Evolutionary conservation across 176 grass and related monocot genomes (phyloP), one percentile per base, ranked within the genome.

Genomic region (Thalia dealbata): DNA sequence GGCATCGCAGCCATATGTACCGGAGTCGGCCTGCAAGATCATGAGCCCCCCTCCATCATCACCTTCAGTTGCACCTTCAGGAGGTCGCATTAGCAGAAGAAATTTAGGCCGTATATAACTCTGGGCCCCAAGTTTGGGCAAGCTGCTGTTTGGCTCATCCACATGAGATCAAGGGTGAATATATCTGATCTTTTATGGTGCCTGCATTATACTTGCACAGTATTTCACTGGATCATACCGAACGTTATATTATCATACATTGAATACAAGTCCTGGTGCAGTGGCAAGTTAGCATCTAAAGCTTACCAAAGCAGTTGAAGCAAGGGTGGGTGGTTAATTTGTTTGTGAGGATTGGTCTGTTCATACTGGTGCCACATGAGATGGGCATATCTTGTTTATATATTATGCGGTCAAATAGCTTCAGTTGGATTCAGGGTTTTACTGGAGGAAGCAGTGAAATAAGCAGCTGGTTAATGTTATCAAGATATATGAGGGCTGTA

Each of bases 1-100:
- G 0, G 84, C 90, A 46, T 88, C 83, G 66, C 90, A 99, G 56
- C 77, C 52, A 6, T 99, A 93, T 16, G 50, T 55, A 65, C 38
- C 73, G 19, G 78, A 84, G 29, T 69, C 68, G 0, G 64, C 16
- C 2, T 13, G 55, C 2, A 51, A 64, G 3, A 68, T 50, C 15
- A 10, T 74, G 70, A 78, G 77, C 51, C 88, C 85, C 76, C 87
- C 81, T 1, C 44, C n/a, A 27, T 48, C 67, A 8, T 76, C 74
- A 0, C 67, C 87, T 2, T 93, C 95, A 14, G 82, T 73, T 41
- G 88, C 85, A 0, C 90, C 87, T 6, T 88, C 90, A 16, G 84
- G 87, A 74, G 84, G 76, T 69, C 72, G 83, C 67, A 85, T 63
- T 1, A 45, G 54, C 2, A 92, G 81, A 76, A 92, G 67, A 77